phyloP scores from a whole-genome alignment of 2,329 filamentous ascomycete genomes.

The Colletotrichum brevisporum region DNA sequence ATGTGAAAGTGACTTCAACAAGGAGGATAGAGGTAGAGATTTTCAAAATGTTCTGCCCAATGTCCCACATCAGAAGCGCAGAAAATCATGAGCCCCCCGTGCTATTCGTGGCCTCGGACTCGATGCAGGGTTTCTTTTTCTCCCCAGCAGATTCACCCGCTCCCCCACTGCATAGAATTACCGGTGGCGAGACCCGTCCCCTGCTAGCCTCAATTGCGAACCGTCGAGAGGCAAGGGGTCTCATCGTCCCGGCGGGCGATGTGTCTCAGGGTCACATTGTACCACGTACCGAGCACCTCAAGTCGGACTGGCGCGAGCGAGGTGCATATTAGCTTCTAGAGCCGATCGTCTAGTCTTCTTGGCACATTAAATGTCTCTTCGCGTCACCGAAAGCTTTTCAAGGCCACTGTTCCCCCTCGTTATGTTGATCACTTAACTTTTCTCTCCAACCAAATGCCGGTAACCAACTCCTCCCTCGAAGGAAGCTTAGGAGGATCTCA shows the following conservation, averaged over 20 bases:
- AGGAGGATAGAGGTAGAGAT: background rate
- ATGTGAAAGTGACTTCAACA: background rate
- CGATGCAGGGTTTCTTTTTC: slow-evolving; percentile 17
- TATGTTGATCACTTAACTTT: background rate
- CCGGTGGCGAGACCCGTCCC: slow-evolving; percentile 22
- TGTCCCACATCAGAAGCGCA: background rate
- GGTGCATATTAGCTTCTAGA: slow-evolving; percentile 19
- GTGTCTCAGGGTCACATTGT: slow-evolving; percentile 32
- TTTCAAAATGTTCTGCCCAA: background rate
- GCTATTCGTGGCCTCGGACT: slow-evolving; percentile 23
- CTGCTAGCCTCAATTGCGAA: slow-evolving; percentile 26
- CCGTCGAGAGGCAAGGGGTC: background rate
- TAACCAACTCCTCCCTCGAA: no score
- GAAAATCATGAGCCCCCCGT: background rate
- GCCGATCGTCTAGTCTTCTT: slow-evolving; percentile 28
- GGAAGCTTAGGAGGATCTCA: no score
- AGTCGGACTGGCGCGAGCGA: slow-evolving; percentile 33
- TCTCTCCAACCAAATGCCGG: background rate
- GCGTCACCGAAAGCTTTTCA: background rate
- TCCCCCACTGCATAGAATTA: slow-evolving; percentile 9
- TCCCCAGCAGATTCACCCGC: background rate
- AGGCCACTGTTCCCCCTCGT: background rate
- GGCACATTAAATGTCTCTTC: background rate
- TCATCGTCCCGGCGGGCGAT: background rate
- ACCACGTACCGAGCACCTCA: slow-evolving; percentile 32